These are phyloP conservation scores for Comarum palustre DNA, from an alignment of 306 rosid genomes.

Conservation along the genomic window DNA sequence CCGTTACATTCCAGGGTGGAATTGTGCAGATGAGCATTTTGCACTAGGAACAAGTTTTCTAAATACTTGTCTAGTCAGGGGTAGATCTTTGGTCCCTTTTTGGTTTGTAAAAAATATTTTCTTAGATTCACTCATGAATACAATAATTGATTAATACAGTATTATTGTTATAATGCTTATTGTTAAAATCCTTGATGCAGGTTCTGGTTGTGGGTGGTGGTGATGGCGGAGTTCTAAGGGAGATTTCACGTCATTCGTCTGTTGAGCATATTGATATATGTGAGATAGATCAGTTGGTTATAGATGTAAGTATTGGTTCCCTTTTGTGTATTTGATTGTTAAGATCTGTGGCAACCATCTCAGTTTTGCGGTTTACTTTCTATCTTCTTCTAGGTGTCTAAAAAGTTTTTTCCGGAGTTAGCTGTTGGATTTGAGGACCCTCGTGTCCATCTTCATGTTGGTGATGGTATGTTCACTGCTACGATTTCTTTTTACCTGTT, in stretches of 20 bases:
- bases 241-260: constrained; percentile 78
- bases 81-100: neutral
- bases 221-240: constrained; percentile 95
- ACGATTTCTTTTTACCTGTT: constrained; percentile 18
- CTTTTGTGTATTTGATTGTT: constrained; percentile 9
- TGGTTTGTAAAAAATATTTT: neutral
- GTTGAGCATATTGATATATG: constrained; percentile 91
- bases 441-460: constrained; percentile 87
- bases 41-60: neutral
- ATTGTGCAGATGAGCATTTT: neutral
- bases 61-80: neutral
- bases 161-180: neutral
- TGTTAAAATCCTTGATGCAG: constrained; percentile 35
- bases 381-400: constrained; percentile 59
- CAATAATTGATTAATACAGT: neutral
- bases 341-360: constrained; percentile 18
- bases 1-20: neutral
- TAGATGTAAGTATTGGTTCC: constrained; percentile 60
- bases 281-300: constrained; percentile 97
- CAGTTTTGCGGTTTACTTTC: constrained; percentile 16
- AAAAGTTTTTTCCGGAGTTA: constrained; percentile 70
- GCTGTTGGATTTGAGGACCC: constrained; percentile 93
- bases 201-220: constrained; percentile 99
- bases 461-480: constrained; percentile 56
- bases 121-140: neutral